Conservation (phyloP, 176 grass and related monocot species). For the Tillandsia leiboldiana region DNA sequence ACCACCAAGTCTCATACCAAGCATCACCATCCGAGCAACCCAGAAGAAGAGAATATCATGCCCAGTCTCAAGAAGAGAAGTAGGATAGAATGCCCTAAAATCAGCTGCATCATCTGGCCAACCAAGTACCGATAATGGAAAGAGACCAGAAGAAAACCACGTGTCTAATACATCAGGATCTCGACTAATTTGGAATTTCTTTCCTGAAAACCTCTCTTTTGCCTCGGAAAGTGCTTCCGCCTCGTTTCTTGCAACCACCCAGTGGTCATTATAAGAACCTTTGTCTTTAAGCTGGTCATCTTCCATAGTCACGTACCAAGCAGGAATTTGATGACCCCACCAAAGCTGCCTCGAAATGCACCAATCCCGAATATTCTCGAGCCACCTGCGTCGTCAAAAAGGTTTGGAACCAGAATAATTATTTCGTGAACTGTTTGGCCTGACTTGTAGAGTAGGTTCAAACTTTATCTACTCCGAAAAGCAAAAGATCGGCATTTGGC, state of each 20-base stretch:
- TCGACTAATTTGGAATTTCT: slow-evolving; percentile 47
- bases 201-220: slow-evolving; percentile 48
- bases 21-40: slow-evolving; percentile 95
- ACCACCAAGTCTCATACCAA: slow-evolving; percentile 78
- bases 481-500: too few species aligned
- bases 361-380: slow-evolving; percentile 92
- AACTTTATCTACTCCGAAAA: too few species aligned
- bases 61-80: slow-evolving; percentile 78
- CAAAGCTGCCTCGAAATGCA: slow-evolving; percentile 88
- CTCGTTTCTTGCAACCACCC: slow-evolving; percentile 90
- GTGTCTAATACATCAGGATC: slow-evolving; percentile 95
- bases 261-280: slow-evolving; percentile 57
- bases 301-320: slow-evolving; percentile 72
- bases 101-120: slow-evolving; percentile 74
- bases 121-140: slow-evolving; percentile 72
- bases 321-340: slow-evolving; percentile 86
- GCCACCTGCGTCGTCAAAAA: slow-evolving; percentile 49
- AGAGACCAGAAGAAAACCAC: slow-evolving; percentile 90
- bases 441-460: too few species aligned
- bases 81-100: slow-evolving; percentile 74
- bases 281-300: slow-evolving; percentile 49
- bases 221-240: slow-evolving; percentile 49
- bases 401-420: neutral
- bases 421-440: neutral
- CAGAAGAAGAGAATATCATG: slow-evolving; percentile 88